Percentiles rank a stretch among this genome's conserved stretches.
phyloP scores from a whole-genome alignment of 2,329 filamentous ascomycete genomes.

The Claviceps sorghi region DNA sequence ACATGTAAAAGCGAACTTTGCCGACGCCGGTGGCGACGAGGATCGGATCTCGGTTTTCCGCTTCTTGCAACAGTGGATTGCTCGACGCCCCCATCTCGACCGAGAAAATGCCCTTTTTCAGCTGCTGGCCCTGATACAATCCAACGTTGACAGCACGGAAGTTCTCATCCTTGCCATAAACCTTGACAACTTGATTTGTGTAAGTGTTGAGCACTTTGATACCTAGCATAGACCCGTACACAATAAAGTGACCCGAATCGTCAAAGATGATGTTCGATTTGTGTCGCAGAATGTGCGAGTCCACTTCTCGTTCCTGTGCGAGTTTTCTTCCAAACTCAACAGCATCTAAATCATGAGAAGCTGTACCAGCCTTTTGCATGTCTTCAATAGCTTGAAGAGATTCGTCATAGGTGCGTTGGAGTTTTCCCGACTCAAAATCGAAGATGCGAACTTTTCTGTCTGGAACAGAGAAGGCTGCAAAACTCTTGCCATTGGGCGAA shows the following conservation, averaged over 20 bases:
- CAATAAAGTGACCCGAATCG: conserved; percentile 86
- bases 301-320: conserved; percentile 74
- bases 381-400: conserved; percentile 77
- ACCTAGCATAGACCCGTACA: conserved; percentile 85
- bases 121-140: conserved; percentile 87
- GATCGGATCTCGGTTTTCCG: conserved; percentile 81
- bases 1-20: conserved; percentile 95
- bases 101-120: conserved; percentile 85
- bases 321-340: conserved; percentile 84
- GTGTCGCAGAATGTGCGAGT: conserved; percentile 49
- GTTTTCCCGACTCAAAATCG: conserved; percentile 76
- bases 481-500: conserved; percentile 72
- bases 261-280: conserved; percentile 86
- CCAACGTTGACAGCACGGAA: conserved; percentile 71
- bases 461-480: conserved; percentile 80
- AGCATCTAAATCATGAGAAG: conserved; percentile 66
- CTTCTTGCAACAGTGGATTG: conserved; percentile 85
- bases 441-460: conserved; percentile 89
- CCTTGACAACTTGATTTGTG: conserved; percentile 80
- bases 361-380: conserved; percentile 90
- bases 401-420: conserved; percentile 89
- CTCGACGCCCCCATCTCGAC: conserved; percentile 93
- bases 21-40: conserved; percentile 69
- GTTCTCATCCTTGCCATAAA: conserved; percentile 81
- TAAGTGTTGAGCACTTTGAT: conserved; percentile 93